These are phyloP conservation scores for Ascochyta viciae-villosae DNA, from an alignment of 2,329 filamentous ascomycete genomes.

Conservation along the genomic window DNA sequence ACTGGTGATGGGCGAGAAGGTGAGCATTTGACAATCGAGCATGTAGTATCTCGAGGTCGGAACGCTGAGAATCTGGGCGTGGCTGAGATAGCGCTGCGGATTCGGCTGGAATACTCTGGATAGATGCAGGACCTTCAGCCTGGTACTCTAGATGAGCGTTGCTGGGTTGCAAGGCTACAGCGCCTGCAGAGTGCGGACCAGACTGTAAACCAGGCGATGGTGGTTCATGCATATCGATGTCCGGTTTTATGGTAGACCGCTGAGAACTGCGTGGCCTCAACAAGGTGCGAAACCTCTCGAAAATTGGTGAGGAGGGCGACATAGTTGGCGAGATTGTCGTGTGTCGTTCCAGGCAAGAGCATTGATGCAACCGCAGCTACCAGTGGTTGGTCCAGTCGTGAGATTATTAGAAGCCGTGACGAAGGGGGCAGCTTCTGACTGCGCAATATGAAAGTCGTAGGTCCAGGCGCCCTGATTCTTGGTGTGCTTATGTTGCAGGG, in stretches of 20 bases:
- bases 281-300: conserved; percentile 10
- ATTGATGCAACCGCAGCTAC: background rate
- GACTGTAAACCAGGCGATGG: background rate
- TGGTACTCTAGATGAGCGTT: background rate
- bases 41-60: conserved; percentile 12
- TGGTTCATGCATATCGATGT: conserved; percentile 1
- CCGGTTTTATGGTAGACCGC: background rate
- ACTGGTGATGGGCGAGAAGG: conserved; percentile 15
- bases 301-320: conserved; percentile 5
- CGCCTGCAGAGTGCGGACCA: background rate
- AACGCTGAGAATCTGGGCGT: background rate
- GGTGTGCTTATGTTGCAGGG: background rate
- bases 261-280: conserved; percentile 8
- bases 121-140: background rate
- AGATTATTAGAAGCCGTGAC: background rate
- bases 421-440: background rate
- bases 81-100: background rate
- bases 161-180: background rate
- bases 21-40: conserved; percentile 16
- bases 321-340: background rate
- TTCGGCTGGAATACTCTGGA: background rate
- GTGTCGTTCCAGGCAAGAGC: background rate
- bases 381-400: background rate
- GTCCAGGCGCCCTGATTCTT: background rate
- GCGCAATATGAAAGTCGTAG: background rate